Base-by-base conservation (phyloP, 2,329 filamentous ascomycete species). In the Raffaelea deltoideospora region DNA sequence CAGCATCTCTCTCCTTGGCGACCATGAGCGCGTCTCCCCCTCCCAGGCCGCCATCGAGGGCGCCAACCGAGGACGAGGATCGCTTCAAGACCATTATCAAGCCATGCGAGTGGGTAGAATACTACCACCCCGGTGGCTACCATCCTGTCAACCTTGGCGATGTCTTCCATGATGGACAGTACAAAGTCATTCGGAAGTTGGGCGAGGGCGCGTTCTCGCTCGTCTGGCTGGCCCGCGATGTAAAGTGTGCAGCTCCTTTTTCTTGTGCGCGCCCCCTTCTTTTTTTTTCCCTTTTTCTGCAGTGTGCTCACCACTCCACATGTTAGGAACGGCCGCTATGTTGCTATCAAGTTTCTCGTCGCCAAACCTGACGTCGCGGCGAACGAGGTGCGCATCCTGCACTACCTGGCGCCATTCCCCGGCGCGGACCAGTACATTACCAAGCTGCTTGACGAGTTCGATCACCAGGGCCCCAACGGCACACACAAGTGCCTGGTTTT, bases 181-280 rank as follows among this genome's bases (percentile, higher is more conserved):
- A 61, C 41, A 47, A 54, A 31, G 46, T 58, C 26, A 48, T 63
- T 10, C 53, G 51, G 28, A 65, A 66, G 41, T 51, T 64, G 10
- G 61, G 61, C 20, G 61, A 56, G 42, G 60, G 60, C 9, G 48
- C 48, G 6, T 47, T 43, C 30, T 61, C 60, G 7, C 64, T 60
- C 1, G 55, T 59, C 5, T 65, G 61, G 60, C 51, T 64, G 0
- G 54, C 53, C 31, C 52, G 46, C 21, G 57, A 62, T 48, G 49
- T 59, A 8, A 17, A 27, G 38, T 34, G 23, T 15, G 26, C 10
- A 22, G 9, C 24, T n/a, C n/a, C n/a, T n/a, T n/a, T n/a, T n/a
- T n/a, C n/a, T n/a, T n/a, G n/a, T n/a, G n/a, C n/a, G n/a, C n/a
- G n/a, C n/a, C n/a, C n/a, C n/a, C n/a, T n/a, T n/a, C n/a, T n/a